Conservation (phyloP, 768 basidiomycete genomes). For the Nidularia pulvinata region DNA sequence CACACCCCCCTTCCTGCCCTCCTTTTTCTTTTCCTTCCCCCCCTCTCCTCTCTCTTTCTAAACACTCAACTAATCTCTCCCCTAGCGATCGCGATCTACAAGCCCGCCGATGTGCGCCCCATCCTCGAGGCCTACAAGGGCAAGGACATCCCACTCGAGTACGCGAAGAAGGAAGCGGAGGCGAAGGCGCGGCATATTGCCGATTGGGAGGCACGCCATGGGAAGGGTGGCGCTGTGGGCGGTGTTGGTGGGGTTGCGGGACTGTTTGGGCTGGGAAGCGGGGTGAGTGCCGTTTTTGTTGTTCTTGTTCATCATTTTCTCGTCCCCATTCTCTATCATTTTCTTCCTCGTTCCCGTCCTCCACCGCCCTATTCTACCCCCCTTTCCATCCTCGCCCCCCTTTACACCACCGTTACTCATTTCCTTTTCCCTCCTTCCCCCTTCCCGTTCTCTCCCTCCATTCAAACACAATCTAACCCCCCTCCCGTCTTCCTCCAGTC, state of each 20-base stretch:
- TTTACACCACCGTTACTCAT: too few relatives aligned
- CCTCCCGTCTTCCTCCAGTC: too few relatives aligned
- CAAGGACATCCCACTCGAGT: conserved; percentile 88
- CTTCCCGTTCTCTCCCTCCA: too few relatives aligned
- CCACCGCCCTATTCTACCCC: background rate
- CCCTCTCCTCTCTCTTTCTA: background rate
- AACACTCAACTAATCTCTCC: background rate
- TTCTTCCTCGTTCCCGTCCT: background rate
- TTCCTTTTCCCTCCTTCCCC: too few relatives aligned
- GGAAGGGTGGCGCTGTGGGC: background rate
- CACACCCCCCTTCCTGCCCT: background rate
- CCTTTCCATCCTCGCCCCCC: too few relatives aligned
- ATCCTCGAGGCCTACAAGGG: conserved; percentile 84
- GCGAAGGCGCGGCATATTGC: conserved; percentile 76
- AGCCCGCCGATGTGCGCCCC: conserved; percentile 83
- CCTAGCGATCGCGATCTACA: conserved; percentile 86
- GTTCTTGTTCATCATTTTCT: background rate
- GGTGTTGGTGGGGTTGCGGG: background rate
- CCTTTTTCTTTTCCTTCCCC: background rate
- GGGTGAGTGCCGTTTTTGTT: too few relatives aligned
- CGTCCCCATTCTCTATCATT: background rate
- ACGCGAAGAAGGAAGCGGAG: conserved; percentile 85
- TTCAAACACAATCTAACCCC: too few relatives aligned
- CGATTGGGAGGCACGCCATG: conserved; percentile 65
- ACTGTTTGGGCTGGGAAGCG: background rate